Base-by-base conservation (phyloP, 495 filamentous ascomycete genomes). In the Apiosordaria backusii region DNA sequence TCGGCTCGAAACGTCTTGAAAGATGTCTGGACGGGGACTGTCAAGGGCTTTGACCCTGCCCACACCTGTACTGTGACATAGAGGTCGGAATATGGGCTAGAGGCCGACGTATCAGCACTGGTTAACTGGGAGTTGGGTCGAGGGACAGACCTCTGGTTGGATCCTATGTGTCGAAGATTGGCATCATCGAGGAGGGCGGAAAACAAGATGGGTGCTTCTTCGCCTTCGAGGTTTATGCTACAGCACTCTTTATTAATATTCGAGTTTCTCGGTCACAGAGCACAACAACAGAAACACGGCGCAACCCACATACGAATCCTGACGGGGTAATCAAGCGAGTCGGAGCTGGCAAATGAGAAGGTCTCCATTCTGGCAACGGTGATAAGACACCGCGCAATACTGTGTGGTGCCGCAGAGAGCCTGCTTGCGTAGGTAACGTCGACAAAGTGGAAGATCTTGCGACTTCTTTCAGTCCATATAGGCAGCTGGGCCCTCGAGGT, bases 41-140 rank as follows among this genome's bases (percentile, higher is more conserved):
- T 94, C 66, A 98, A 77, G 16, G 95, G 92, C 73, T 99, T 98
- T 19, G 92, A 97, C 70, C 96, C 93, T 13, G 96, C 92, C 89
- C 93, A 99, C 72, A 97, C 80, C 77, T 97, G 96, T 18, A 88
- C 90, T 3, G 93, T 97, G 21, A 96, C 89, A 70, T 93, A 97
- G 50, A 98, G 88, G 74, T 99, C 95, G 21, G 92, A 97, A 72
- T 87, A 75, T 13, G 85, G 78, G 69, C 85, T 88, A 58, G 61
- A 25, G 59, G 24, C 16, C 58, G 52, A 59, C 69, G 3, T 25
- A 23, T 61, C 23, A 66, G 40, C 87, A 85, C 78, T 85, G 27
- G 79, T 84, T 64, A 61, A 25, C 24, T 1, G 3, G 50, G 21
- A 52, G 19, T 54, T 19, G 23, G 35, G 5, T 4, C 19, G 6